These are phyloP conservation scores for Vicia sativa DNA, from an alignment of 306 rosid genomes.

Conservation along the genomic window DNA sequence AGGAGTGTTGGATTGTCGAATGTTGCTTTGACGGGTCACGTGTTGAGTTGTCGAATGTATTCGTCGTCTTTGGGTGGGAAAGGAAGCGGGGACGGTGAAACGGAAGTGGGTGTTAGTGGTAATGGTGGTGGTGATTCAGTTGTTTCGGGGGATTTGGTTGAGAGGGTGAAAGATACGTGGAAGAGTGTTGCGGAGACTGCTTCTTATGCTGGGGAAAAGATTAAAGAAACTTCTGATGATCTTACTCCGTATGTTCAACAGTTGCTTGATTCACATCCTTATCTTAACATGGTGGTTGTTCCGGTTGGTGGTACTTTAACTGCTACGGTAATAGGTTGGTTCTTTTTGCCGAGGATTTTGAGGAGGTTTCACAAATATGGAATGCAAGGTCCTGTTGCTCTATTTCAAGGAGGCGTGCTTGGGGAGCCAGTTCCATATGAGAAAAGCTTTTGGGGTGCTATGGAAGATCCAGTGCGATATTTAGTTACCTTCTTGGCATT, in stretches of 20 bases:
- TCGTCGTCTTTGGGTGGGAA: constrained; percentile 51
- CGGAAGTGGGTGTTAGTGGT: constrained; percentile 50
- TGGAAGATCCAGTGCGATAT: constrained; percentile 89
- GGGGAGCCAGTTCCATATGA: constrained; percentile 66
- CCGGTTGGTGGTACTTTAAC: constrained; percentile 66
- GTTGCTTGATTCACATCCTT: constrained; percentile 69
- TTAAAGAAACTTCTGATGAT: constrained; percentile 64
- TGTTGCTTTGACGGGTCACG: constrained; percentile 17
- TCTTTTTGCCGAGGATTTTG: constrained; percentile 81
- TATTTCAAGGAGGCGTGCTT: constrained; percentile 47
- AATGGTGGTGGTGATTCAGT: constrained; percentile 43
- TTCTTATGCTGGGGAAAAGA: constrained; percentile 61
- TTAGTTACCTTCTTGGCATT: constrained; percentile 78
- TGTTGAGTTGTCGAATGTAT: constrained; percentile 49
- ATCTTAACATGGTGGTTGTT: constrained; percentile 59
- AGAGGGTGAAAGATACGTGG: constrained; percentile 61
- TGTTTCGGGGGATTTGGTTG: constrained; percentile 57
- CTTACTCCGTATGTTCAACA: constrained; percentile 65
- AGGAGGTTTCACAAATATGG: constrained; percentile 78
- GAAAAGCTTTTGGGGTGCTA: constrained; percentile 90
- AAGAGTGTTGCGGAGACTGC: constrained; percentile 61
- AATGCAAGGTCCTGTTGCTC: constrained; percentile 54
- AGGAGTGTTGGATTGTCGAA: constrained; percentile 21
- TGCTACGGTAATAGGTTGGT: constrained; percentile 79
- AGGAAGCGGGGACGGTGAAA: constrained; percentile 45